Conservation (phyloP, 139 green algal genomes). For the Chlamydomonas eustigma region DNA sequence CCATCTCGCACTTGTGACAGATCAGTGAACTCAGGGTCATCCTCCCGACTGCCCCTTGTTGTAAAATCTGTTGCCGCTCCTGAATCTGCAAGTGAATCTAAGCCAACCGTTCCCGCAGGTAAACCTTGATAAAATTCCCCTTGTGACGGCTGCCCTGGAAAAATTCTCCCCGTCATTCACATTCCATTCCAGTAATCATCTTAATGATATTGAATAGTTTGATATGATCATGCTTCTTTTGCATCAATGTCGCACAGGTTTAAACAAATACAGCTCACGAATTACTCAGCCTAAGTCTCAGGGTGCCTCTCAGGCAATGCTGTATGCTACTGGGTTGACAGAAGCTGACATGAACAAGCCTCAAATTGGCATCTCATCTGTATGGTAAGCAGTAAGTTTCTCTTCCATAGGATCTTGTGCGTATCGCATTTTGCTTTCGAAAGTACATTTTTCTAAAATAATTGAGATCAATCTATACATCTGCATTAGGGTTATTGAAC, state of each 20-base stretch:
- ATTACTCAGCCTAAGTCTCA: conserved; percentile 98
- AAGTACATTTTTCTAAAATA: too few species aligned
- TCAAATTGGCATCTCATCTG: conserved; percentile 91
- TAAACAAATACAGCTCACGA: conserved; percentile 92
- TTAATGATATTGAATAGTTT: neutral
- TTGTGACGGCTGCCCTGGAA: too few species aligned
- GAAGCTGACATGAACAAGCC: conserved; percentile 95
- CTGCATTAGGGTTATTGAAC: too few species aligned
- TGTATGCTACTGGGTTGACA: conserved; percentile 91
- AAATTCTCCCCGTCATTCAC: neutral
- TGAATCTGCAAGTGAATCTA: neutral
- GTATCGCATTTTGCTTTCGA: too few species aligned
- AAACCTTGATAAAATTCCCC: neutral
- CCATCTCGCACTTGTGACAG: too few species aligned
- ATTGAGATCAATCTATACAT: too few species aligned
- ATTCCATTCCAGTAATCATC: neutral
- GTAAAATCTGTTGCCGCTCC: neutral
- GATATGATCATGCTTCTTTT: neutral
- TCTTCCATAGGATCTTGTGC: too few species aligned
- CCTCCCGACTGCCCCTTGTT: too few species aligned
- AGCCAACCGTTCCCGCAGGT: neutral
- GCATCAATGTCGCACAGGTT: conserved; percentile 33
- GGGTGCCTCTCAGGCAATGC: conserved; percentile 96
- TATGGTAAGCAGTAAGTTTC: conserved; percentile 71
- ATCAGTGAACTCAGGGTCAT: too few species aligned